Base-by-base conservation (phyloP, 805 yeast genomes). In the Lachancea sp. region DNA sequence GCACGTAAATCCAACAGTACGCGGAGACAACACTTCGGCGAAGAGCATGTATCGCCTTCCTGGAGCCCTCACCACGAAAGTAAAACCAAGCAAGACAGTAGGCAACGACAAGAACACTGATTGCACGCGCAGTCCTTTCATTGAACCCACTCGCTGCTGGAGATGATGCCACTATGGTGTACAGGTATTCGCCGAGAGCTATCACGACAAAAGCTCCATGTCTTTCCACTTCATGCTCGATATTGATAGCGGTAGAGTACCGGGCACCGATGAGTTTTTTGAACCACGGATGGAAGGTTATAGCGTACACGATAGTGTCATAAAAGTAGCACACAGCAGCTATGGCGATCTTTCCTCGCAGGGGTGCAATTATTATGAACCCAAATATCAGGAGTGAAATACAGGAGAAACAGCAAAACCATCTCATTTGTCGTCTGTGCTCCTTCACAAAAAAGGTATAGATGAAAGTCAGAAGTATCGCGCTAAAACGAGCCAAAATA, bases 231-330 rank as follows among this genome's bases (percentile, higher is more conserved):
- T n/a, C n/a, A n/a, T n/a, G n/a, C n/a, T n/a, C n/a, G n/a, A n/a
- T n/a, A n/a, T n/a, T n/a, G n/a, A n/a, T n/a, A n/a, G 85, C 85
- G 0, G 86, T 78, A 9, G 82, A 71, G 45, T 69, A 71, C 13
- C 66, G 68, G 42, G 74, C 56, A 9, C 67, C 61, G 48, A 79
- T 45, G 17, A 59, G n/a, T 25, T 18, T 30, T 20, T 36, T 36
- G 38, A 36, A 36, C 38, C 38, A 36, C 5, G 38, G n/a, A 27
- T 36, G 38, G 19, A 36, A 36, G 26, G 38, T 36, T 7, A 36
- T 20, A 6, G 17, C 38, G 38, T 36, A 36, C 13, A 20, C 38
- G 17, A 36, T 11, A 18, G 29, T 12, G 17, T 36, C 38, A 20
- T 36, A 36, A 36, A 36, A 36, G 27, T 36, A 36, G 38, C 38